Evolutionary conservation across 306 rosid genomes (phyloP).

Genomic region (Cicer bijugum): DNA sequence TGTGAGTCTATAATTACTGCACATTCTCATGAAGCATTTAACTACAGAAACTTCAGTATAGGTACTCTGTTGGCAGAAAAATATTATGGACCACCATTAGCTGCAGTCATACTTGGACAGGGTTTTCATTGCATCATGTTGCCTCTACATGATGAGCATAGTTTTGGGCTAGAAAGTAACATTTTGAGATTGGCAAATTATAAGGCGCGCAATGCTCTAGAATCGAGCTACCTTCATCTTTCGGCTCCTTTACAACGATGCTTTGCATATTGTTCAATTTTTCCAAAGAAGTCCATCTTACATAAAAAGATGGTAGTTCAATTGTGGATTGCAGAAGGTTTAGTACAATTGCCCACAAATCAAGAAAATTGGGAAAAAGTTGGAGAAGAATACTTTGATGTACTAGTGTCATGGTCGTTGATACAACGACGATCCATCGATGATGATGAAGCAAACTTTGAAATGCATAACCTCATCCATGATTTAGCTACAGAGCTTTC

Average conservation of each 20-base stretch:
- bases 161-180: not conserved
- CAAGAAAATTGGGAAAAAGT: constrained; percentile 29
- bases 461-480: constrained; percentile 33
- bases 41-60: too few species aligned
- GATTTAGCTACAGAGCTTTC: constrained; percentile 43
- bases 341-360: not conserved
- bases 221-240: not conserved
- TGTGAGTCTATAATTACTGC: constrained; percentile 45
- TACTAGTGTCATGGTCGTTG: constrained; percentile 43
- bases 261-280: constrained; percentile 33
- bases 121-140: constrained; percentile 34
- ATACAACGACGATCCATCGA: not conserved
- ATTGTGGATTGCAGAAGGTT: constrained; percentile 50
- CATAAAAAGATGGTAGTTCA: constrained; percentile 18
- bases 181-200: not conserved
- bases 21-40: constrained; percentile 43
- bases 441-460: not conserved
- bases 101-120: constrained; percentile 42
- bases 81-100: constrained; percentile 57
- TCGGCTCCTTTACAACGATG: constrained; percentile 10
- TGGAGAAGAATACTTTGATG: constrained; percentile 44
- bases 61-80: not conserved
- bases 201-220: not conserved
- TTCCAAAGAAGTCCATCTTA: constrained; percentile 33
- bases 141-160: not conserved